Evolutionary conservation across 2,329 filamentous ascomycete species (phyloP), one percentile per base, ranked within the genome.

Genomic region (Alternaria brassicae): DNA sequence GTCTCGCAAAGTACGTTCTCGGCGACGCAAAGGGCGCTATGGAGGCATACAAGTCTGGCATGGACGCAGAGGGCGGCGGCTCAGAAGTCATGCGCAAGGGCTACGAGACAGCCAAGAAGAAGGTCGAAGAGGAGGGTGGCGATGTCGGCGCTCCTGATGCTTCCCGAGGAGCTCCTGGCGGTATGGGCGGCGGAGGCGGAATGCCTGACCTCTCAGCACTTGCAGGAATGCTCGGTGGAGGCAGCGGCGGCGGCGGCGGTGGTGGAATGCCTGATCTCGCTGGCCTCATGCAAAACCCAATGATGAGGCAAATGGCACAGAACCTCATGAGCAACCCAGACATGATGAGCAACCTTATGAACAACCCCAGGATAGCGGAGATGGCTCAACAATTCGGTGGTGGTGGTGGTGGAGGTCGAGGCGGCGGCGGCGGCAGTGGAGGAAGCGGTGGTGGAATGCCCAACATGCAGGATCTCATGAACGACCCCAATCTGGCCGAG

Each of bases 61-160:
- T 99, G 75, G 91, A 97, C 77, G 87, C 92, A 65, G 95, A 99
- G 80, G 94, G 95, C 51, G 95, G 95, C 53, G 95, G 95, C 62
- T 96, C 91, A 69, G 93, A 98, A 15, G 93, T 94, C 61, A 98
- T 98, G 95, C 94, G 93, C 84, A 96, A 94, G 81, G 95, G 95
- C 19, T 95, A 87, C 76, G 93, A 98, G 86, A 98, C 95, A 15
- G 94, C 93, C 53, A 95, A 91, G 85, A 88, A 88, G 72, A 88
- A 91, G 72, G 89, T 96, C 44, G 92, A 94, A 65, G 93, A 97
- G 79, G 86, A 94, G 72, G 88, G 76, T n/a, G 79, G 75, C 17
- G 85, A 84, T 56, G 84, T 86, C 56, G 81, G 83, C 50, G 79
- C 79, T 48, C 80, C 75, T 6, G 74, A 76, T 42, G 69, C 71